Evolutionary conservation across 2,329 filamentous ascomycete genomes (phyloP).

Genomic region (Aspergillus aculeatus): DNA sequence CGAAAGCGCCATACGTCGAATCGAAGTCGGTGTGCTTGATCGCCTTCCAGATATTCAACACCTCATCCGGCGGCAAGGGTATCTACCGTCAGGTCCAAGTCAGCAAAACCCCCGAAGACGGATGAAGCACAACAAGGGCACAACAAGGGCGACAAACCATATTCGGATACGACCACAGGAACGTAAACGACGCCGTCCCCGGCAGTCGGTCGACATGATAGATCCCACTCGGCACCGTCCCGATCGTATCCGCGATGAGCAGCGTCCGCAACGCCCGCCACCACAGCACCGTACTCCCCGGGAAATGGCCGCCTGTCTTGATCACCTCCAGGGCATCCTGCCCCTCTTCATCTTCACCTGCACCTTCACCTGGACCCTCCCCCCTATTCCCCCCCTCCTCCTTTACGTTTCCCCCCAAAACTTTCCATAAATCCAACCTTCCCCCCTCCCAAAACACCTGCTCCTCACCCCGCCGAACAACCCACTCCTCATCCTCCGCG

Average conservation of each 20-base stretch:
- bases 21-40: slow-evolving; percentile 62
- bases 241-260: slow-evolving; percentile 75
- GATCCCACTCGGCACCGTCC: slow-evolving; percentile 59
- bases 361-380: neutral
- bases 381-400: neutral
- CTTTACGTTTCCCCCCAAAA: neutral
- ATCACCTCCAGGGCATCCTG: slow-evolving; percentile 57
- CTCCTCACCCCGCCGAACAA: slow-evolving; percentile 44
- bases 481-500: slow-evolving; percentile 65
- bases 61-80: slow-evolving; percentile 63
- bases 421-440: slow-evolving; percentile 30
- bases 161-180: slow-evolving; percentile 77
- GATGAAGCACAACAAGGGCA: slow-evolving; percentile 5
- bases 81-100: slow-evolving; percentile 53
- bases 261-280: slow-evolving; percentile 60
- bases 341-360: too few relatives aligned
- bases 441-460: slow-evolving; percentile 33
- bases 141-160: slow-evolving; percentile 31
- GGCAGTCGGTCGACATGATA: slow-evolving; percentile 35
- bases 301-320: slow-evolving; percentile 77
- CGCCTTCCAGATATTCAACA: slow-evolving; percentile 68
- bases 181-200: slow-evolving; percentile 58
- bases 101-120: too few relatives aligned
- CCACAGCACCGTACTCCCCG: slow-evolving; percentile 67
- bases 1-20: slow-evolving; percentile 67